Percentiles rank a stretch among this genome's conserved stretches.
These are phyloP conservation scores for Urostyla sp. DNA, from an alignment of 73 alveolate genomes.

Conservation along the genomic window DNA sequence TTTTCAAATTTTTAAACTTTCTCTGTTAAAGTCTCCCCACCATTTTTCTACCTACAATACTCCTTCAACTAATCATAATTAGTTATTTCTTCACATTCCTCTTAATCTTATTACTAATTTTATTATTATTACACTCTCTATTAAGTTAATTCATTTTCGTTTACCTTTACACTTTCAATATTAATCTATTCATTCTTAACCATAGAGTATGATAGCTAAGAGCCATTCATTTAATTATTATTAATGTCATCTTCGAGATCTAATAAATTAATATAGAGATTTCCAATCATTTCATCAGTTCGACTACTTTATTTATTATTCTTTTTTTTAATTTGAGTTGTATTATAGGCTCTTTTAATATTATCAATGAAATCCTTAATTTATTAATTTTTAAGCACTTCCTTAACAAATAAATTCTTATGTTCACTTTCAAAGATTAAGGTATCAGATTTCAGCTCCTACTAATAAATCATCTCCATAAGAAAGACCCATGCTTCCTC, in stretches of 20 bases:
- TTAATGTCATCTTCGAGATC: constrained; percentile 47
- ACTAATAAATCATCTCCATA: constrained; percentile 24
- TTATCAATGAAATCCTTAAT: constrained; percentile 24
- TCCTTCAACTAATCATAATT: constrained; percentile 29
- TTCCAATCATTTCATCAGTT: constrained; percentile 31
- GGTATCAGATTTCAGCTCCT: constrained; percentile 37
- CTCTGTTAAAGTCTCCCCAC: constrained; percentile 33
- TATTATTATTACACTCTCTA: constrained; percentile 3
- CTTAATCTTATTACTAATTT: not conserved
- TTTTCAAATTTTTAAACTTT: constrained; percentile 9
- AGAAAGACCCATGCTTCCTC: constrained; percentile 55
- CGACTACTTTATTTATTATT: constrained; percentile 2
- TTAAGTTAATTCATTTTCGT: not conserved
- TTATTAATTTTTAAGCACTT: constrained; percentile 24
- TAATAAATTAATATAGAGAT: not conserved
- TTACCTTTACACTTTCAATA: not conserved
- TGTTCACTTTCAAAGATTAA: constrained; percentile 40
- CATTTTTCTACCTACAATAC: not conserved
- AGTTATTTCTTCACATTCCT: not conserved
- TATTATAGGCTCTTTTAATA: not conserved
- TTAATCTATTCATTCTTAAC: not conserved
- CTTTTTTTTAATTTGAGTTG: not conserved
- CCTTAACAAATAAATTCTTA: constrained; percentile 30
- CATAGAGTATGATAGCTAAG: not conserved
- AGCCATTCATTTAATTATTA: not conserved